Evolutionary conservation across 1,284 basidiomycete species (phyloP).

Genomic region (Tylopilus sp.): DNA sequence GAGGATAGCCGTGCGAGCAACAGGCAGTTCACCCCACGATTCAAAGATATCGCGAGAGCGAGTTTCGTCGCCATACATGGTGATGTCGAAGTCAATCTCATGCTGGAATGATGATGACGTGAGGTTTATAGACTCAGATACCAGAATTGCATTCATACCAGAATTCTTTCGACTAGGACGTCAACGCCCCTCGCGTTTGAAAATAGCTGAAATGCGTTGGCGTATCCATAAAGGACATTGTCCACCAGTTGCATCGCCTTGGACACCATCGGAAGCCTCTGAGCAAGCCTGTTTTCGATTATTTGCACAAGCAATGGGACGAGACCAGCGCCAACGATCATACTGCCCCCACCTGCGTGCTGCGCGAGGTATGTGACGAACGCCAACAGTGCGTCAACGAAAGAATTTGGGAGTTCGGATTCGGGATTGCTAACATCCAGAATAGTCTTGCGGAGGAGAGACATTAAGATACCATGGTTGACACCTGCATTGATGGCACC

Average conservation of each 20-base stretch:
- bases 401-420: constrained; percentile 70
- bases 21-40: constrained; percentile 60
- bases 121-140: constrained; percentile 1
- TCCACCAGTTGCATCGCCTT: constrained; percentile 92
- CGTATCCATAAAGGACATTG: constrained; percentile 86
- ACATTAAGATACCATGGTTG: constrained; percentile 93
- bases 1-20: constrained; percentile 68
- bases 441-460: constrained; percentile 77
- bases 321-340: constrained; percentile 96
- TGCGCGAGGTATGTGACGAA: constrained; percentile 88
- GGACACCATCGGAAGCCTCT: constrained; percentile 70
- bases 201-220: constrained; percentile 86
- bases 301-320: constrained; percentile 87
- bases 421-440: constrained; percentile 63
- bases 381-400: constrained; percentile 82
- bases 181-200: constrained; percentile 84
- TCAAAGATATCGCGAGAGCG: constrained; percentile 49
- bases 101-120: constrained; percentile 41
- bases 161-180: constrained; percentile 80
- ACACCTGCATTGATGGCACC: constrained; percentile 92
- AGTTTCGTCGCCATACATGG: constrained; percentile 46
- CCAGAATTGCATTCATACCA: constrained; percentile 46
- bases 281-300: constrained; percentile 70
- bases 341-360: constrained; percentile 80
- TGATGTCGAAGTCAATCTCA: constrained; percentile 68